Evolutionary conservation across 148 eudicot species (phyloP).

Genomic region (Diospyros lotus): DNA sequence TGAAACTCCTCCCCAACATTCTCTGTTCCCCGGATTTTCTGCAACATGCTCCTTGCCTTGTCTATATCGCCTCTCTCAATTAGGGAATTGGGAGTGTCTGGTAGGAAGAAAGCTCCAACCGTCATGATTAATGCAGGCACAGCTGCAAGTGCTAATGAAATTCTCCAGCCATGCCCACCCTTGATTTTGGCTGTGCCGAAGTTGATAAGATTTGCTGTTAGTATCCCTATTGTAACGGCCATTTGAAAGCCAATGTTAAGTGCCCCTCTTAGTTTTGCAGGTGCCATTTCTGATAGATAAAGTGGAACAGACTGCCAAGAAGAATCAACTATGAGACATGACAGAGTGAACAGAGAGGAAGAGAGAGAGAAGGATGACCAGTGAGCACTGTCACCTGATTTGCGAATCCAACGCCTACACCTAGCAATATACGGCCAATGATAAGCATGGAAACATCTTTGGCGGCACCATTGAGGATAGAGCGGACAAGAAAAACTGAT

Average conservation of each 20-base stretch:
- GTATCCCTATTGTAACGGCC: conserved; percentile 30
- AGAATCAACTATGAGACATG: no score
- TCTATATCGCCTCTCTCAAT: conserved; percentile 29
- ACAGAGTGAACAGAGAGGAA: no score
- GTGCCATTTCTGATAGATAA: conserved; percentile 26
- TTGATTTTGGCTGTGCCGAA: conserved; percentile 26
- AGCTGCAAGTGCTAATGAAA: conserved; percentile 25
- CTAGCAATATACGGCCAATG: no score
- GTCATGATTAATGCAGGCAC: conserved; percentile 34
- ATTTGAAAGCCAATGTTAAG: conserved; percentile 34
- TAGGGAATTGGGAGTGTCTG: conserved; percentile 44
- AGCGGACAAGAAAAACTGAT: no score
- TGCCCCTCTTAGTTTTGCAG: conserved; percentile 29
- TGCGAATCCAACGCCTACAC: no score
- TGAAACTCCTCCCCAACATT: conserved; percentile 32
- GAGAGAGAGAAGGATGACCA: no score
- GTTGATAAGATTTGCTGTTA: conserved; percentile 32
- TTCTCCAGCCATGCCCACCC: conserved; percentile 33
- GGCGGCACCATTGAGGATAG: no score
- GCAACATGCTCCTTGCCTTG: conserved; percentile 20
- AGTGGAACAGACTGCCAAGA: conserved; percentile 33
- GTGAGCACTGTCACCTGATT: no score
- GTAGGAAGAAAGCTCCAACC: conserved; percentile 25
- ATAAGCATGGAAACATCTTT: no score
- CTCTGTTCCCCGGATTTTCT: conserved; percentile 27